These are phyloP conservation scores for Jacaranda copaia DNA, from an alignment of 257 asterid genomes.

Conservation along the genomic window DNA sequence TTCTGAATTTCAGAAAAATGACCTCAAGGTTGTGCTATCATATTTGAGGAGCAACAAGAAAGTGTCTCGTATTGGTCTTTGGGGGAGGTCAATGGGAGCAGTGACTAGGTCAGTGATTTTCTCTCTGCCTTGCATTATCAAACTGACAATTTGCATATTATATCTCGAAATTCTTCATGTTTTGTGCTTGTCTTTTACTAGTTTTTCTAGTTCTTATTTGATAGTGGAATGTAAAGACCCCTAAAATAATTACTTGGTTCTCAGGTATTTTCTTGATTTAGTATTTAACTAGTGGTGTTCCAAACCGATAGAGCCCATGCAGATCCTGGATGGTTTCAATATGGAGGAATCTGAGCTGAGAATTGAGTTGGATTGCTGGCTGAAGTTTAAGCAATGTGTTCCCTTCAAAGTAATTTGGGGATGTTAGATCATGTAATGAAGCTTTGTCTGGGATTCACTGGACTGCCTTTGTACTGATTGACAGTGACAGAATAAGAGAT, in stretches of 20 bases:
- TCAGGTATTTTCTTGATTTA: conserved; percentile 24
- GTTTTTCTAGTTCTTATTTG: conserved; percentile 26
- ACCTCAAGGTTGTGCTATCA: conserved; percentile 89
- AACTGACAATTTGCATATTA: conserved; percentile 15
- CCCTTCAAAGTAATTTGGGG: conserved; percentile 11
- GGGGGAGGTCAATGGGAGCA: conserved; percentile 99
- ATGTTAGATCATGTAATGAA: neutral
- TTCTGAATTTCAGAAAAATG: conserved; percentile 74
- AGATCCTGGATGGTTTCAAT: conserved; percentile 7
- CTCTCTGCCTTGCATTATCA: conserved; percentile 21
- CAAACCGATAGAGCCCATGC: neutral
- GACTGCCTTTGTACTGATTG: conserved; percentile 1
- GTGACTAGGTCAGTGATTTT: conserved; percentile 75
- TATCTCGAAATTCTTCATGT: neutral
- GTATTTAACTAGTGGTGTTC: neutral
- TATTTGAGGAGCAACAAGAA: conserved; percentile 75
- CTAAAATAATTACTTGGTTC: neutral
- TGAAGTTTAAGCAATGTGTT: conserved; percentile 9
- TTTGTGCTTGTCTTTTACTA: neutral
- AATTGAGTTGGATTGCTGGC: conserved; percentile 14
- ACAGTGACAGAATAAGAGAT: neutral
- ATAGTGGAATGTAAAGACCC: neutral
- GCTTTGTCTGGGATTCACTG: conserved; percentile 8
- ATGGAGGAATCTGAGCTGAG: neutral
- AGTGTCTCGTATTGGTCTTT: conserved; percentile 88